phyloP scores from a whole-genome alignment of 202 grass and related monocot species.

The Panicum virgatum region DNA sequence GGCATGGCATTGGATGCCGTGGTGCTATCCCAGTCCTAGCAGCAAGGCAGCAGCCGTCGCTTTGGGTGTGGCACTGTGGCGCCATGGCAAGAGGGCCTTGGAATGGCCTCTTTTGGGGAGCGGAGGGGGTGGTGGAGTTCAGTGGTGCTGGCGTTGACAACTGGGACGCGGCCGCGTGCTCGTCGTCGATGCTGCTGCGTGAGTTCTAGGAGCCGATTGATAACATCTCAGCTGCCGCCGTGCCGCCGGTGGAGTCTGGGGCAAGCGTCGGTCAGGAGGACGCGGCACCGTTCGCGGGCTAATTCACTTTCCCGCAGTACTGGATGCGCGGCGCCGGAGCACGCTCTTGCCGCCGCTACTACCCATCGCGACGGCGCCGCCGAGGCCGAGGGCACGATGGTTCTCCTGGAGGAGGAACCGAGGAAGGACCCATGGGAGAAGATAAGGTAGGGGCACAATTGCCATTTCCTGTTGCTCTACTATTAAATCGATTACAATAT shows the following conservation, averaged over 20 bases:
- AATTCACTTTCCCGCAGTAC: slow-evolving; percentile 85
- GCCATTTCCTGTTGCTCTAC: too few species aligned
- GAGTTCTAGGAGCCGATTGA: slow-evolving; percentile 46
- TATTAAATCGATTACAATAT: too few species aligned
- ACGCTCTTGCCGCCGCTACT: not conserved
- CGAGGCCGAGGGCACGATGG: not conserved
- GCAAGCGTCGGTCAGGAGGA: slow-evolving; percentile 1
- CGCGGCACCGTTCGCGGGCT: slow-evolving; percentile 47
- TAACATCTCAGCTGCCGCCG: not conserved
- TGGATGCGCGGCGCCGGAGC: slow-evolving; percentile 12
- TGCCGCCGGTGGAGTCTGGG: not conserved
- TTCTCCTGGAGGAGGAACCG: too few species aligned
- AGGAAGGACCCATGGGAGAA: too few species aligned
- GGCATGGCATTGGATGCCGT: slow-evolving; percentile 74
- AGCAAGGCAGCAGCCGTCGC: slow-evolving; percentile 10
- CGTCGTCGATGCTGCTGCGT: slow-evolving; percentile 35
- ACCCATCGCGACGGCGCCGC: not conserved
- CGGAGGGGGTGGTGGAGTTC: slow-evolving; percentile 18
- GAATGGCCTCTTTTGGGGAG: slow-evolving; percentile 29
- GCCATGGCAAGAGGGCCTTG: slow-evolving; percentile 50
- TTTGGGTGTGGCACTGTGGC: slow-evolving; percentile 43
- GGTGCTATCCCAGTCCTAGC: slow-evolving; percentile 43
- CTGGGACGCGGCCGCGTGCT: slow-evolving; percentile 37
- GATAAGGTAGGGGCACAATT: too few species aligned
- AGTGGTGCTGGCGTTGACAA: not conserved